These are phyloP conservation scores for Dryas integrifolia DNA, from an alignment of 331 rosid species.

Conservation along the genomic window DNA sequence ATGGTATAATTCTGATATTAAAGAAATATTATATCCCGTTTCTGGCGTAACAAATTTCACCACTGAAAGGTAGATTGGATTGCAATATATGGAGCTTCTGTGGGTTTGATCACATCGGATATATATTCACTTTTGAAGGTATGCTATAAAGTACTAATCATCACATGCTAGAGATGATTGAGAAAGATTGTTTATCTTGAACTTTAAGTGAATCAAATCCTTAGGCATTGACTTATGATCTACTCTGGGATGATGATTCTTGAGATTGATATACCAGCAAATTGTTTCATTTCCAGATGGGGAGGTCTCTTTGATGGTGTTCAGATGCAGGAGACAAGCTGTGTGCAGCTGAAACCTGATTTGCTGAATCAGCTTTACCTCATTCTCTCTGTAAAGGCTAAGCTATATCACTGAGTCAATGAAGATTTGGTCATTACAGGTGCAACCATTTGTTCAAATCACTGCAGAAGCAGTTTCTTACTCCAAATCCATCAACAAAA, in stretches of 20 bases:
- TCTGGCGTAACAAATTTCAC: constrained; percentile 19
- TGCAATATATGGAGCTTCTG: constrained; percentile 26
- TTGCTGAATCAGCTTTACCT: constrained; percentile 19
- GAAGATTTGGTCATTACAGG: constrained; percentile 2
- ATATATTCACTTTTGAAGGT: constrained; percentile 27
- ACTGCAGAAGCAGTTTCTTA: constrained; percentile 1
- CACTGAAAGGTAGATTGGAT: constrained; percentile 8
- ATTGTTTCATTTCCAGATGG: constrained; percentile 26
- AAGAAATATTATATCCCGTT: constrained; percentile 9
- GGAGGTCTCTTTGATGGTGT: constrained; percentile 20
- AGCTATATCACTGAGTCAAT: background rate
- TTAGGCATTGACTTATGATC: constrained; percentile 6
- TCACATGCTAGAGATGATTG: constrained; percentile 10
- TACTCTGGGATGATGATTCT: background rate
- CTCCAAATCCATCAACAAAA: background rate
- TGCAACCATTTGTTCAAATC: background rate
- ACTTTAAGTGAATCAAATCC: constrained; percentile 23
- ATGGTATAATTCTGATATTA: constrained; percentile 6
- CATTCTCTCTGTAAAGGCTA: constrained; percentile 19
- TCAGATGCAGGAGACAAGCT: constrained; percentile 29
- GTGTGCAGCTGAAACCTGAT: constrained; percentile 37
- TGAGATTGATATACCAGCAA: constrained; percentile 21
- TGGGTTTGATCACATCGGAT: constrained; percentile 12
- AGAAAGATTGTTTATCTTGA: background rate
- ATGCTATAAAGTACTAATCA: background rate